Percentiles rank a stretch among this genome's conserved stretches.
These are phyloP conservation scores for Leccinellum rugosiceps DNA, from an alignment of 768 basidiomycete genomes.

Conservation along the genomic window DNA sequence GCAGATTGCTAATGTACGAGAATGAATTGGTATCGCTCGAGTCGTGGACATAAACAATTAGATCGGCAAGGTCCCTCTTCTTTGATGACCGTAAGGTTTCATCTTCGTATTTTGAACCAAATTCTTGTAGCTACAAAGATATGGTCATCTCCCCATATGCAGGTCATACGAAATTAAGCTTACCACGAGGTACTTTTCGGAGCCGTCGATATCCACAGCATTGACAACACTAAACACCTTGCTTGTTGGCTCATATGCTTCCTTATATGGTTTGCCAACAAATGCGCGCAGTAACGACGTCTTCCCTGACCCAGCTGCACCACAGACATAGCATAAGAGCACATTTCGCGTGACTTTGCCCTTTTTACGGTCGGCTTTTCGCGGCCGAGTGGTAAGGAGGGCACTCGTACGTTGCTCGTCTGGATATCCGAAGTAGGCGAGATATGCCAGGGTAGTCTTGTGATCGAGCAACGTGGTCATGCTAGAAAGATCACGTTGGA, in stretches of 20 bases:
- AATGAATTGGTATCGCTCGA: slow-evolving; percentile 99
- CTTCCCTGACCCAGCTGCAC: slow-evolving; percentile 95
- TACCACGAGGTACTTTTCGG: slow-evolving; percentile 95
- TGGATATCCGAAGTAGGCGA: slow-evolving; percentile 93
- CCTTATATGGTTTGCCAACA: slow-evolving; percentile 73
- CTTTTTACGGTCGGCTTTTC: slow-evolving; percentile 81
- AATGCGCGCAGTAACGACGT: slow-evolving; percentile 84
- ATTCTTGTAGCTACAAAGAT: slow-evolving; percentile 80
- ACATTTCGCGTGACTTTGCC: slow-evolving; percentile 89
- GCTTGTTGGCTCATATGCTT: slow-evolving; percentile 83
- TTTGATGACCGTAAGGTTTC: slow-evolving; percentile 86
- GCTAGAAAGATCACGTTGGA: slow-evolving; percentile 38
- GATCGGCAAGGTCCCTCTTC: slow-evolving; percentile 90
- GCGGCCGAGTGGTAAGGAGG: slow-evolving; percentile 78
- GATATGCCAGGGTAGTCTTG: slow-evolving; percentile 86
- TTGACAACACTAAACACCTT: slow-evolving; percentile 92
- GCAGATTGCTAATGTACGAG: slow-evolving; percentile 94
- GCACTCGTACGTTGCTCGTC: slow-evolving; percentile 77
- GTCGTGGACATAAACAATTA: slow-evolving; percentile 94
- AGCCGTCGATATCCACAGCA: slow-evolving; percentile 89
- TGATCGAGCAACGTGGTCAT: slow-evolving; percentile 98
- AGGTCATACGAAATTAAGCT: slow-evolving; percentile 32
- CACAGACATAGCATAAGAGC: slow-evolving; percentile 90
- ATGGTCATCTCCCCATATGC: background rate
- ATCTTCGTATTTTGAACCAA: slow-evolving; percentile 92